A percentile compares a stretch with the other conserved stretches of the same genome.
Conservation (phyloP, 148 eudicot genomes). For the Persicaria tinctoria region DNA sequence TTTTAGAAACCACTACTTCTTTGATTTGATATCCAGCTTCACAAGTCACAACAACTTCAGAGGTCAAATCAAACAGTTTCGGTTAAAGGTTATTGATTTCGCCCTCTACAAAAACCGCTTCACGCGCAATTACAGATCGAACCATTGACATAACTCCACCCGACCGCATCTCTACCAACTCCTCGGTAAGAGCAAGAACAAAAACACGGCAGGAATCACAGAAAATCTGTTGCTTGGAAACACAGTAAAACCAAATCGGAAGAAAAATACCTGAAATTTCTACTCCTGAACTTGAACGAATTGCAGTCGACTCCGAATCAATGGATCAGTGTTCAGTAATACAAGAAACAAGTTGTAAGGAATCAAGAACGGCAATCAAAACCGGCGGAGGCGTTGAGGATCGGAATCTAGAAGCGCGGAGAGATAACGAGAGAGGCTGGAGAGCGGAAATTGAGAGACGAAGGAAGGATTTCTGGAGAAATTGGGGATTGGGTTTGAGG, state of each 20-base stretch:
- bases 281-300: neutral
- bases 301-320: neutral
- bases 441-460: neutral
- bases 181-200: neutral
- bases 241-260: neutral
- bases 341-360: neutral
- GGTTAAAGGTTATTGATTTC: neutral
- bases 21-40: neutral
- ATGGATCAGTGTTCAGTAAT: neutral
- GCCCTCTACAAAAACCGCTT: neutral
- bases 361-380: neutral
- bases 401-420: neutral
- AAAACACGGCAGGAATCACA: neutral
- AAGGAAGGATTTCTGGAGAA: neutral
- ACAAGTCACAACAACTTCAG: neutral
- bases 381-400: neutral
- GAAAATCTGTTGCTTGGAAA: neutral
- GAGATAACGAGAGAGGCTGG: neutral
- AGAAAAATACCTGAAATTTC: neutral
- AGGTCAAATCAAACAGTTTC: neutral
- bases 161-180: neutral
- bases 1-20: neutral
- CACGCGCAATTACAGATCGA: conserved; percentile 1
- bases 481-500: neutral
- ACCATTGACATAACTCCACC: neutral